Percentiles rank a stretch among this genome's conserved stretches.
Conservation (phyloP, 805 yeast species). For the Suhomyces emberorum region DNA sequence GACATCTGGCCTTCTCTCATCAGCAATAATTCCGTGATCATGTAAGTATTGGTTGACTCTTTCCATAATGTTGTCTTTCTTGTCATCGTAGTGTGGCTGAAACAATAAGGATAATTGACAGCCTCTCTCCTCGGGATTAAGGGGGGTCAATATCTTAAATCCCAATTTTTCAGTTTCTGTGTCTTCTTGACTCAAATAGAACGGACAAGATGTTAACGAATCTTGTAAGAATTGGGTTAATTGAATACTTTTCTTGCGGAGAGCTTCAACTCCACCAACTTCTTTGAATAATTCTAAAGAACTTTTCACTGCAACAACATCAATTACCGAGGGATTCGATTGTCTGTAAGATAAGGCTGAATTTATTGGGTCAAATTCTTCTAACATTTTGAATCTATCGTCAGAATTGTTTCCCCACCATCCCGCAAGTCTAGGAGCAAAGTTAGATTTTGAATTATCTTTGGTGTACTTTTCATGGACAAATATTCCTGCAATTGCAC, state of each 20-base stretch:
- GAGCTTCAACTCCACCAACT: slow-evolving; percentile 59
- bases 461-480: slow-evolving; percentile 55
- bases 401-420: slow-evolving; percentile 92
- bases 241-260: slow-evolving; percentile 54
- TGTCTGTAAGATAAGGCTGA: slow-evolving; percentile 88
- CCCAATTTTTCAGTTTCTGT: slow-evolving; percentile 29
- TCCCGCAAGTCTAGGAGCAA: slow-evolving; percentile 77
- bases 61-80: slow-evolving; percentile 57
- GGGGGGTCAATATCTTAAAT: slow-evolving; percentile 76
- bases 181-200: slow-evolving; percentile 35
- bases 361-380: slow-evolving; percentile 71
- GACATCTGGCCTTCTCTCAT: slow-evolving; percentile 89
- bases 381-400: slow-evolving; percentile 77
- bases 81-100: slow-evolving; percentile 34
- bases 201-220: slow-evolving; percentile 44
- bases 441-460: slow-evolving; percentile 25
- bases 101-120: slow-evolving; percentile 80
- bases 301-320: slow-evolving; percentile 68
- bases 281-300: slow-evolving; percentile 59
- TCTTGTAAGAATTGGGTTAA: slow-evolving; percentile 58
- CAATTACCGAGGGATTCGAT: slow-evolving; percentile 86
- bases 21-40: slow-evolving; percentile 68
- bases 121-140: slow-evolving; percentile 56
- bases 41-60: slow-evolving; percentile 48
- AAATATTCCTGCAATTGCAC: slow-evolving; percentile 84